A percentile compares a stretch with the other conserved stretches of the same genome.
These are phyloP conservation scores for Fomes fomentarius DNA, from an alignment of 1,284 basidiomycete genomes.

Conservation along the genomic window DNA sequence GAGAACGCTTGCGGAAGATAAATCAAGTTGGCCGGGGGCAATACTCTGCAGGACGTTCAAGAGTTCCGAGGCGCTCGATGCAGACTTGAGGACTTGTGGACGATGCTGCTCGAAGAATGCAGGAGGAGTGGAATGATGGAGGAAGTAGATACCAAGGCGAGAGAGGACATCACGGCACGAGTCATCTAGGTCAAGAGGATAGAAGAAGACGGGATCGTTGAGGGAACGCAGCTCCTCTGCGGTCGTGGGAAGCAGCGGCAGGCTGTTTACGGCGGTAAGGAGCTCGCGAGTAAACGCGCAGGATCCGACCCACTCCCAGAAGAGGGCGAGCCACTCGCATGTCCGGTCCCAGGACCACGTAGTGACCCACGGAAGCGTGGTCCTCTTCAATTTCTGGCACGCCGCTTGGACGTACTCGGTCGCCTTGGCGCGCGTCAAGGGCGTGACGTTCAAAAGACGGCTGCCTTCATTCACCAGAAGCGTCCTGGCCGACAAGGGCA, in stretches of 20 bases:
- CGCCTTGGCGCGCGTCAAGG: neutral
- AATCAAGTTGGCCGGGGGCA: neutral
- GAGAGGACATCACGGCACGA: neutral
- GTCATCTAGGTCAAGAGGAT: neutral
- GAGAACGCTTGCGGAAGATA: neutral
- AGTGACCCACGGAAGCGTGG: neutral
- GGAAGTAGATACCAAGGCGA: slow-evolving; percentile 5
- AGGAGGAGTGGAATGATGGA: slow-evolving; percentile 6
- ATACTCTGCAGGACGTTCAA: neutral
- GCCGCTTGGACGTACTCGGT: neutral
- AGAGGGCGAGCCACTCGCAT: slow-evolving; percentile 1
- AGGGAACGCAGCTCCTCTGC: neutral
- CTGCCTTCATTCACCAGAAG: neutral
- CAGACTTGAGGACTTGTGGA: neutral
- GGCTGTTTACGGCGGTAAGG: neutral
- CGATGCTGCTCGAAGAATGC: neutral
- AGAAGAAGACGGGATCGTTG: neutral
- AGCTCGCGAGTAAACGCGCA: neutral
- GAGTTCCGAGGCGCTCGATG: slow-evolving; percentile 1
- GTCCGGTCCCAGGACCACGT: slow-evolving; percentile 4
- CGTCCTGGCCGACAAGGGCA: neutral
- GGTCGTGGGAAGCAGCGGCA: slow-evolving; percentile 3
- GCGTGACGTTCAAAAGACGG: slow-evolving; percentile 1
- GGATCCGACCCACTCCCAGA: slow-evolving; percentile 4
- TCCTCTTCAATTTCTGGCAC: neutral